Evolutionary conservation across 2,329 filamentous ascomycete genomes (phyloP).

Genomic region (Hysterium pulicare): DNA sequence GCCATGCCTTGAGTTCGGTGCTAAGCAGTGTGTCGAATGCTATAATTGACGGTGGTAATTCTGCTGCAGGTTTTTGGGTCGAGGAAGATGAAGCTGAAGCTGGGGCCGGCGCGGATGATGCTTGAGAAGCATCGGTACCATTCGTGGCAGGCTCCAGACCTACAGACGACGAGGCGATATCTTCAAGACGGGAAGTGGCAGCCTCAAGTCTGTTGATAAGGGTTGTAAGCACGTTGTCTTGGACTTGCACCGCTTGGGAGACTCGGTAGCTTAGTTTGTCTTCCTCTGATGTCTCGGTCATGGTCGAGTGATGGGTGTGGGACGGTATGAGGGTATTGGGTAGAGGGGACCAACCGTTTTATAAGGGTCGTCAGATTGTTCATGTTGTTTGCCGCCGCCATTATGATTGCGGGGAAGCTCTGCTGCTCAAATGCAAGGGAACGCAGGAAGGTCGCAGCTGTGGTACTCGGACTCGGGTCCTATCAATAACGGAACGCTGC

Average conservation of each 20-base stretch:
- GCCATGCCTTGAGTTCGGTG: conserved; percentile 71
- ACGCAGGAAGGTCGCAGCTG: conserved; percentile 28
- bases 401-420: conserved; percentile 33
- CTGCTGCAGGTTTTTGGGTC: conserved; percentile 38
- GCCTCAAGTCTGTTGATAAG: conserved; percentile 77
- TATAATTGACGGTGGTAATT: conserved; percentile 64
- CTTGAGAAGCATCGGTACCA: conserved; percentile 27
- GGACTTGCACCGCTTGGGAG: conserved; percentile 15
- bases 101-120: conserved; percentile 35
- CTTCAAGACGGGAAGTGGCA: conserved; percentile 91
- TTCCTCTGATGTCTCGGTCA: conserved; percentile 12
- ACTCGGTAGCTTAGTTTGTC: conserved; percentile 14
- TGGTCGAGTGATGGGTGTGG: conserved; percentile 9
- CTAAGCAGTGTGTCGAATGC: conserved; percentile 81
- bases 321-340: conserved; percentile 3
- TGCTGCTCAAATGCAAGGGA: conserved; percentile 8
- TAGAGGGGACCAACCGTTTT: conserved; percentile 70
- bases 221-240: conserved; percentile 47
- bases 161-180: conserved; percentile 75
- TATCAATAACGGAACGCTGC: no score
- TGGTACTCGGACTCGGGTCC: no score
- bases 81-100: conserved; percentile 17
- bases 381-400: conserved; percentile 81
- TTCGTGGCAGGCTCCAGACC: conserved; percentile 50
- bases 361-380: conserved; percentile 96